Percentiles rank a stretch among this genome's conserved stretches.
Conservation (phyloP, 768 basidiomycete genomes). For the Clitopilus passeckerianus region DNA sequence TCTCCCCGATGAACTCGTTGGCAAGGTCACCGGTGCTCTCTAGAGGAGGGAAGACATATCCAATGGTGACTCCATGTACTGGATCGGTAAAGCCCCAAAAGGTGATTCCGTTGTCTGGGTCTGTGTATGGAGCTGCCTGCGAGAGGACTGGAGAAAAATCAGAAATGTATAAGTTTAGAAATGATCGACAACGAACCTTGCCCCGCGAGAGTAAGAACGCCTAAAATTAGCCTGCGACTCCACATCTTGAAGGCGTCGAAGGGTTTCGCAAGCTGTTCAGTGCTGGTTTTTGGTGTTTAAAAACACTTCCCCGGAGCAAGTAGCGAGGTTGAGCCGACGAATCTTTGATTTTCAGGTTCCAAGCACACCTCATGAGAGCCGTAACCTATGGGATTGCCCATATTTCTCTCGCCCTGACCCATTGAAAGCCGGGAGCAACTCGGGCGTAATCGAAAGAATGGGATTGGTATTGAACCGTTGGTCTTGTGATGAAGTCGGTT, state of each 20-base stretch:
- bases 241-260: not conserved
- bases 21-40: conserved; percentile 21
- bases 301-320: not conserved
- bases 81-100: conserved; percentile 42
- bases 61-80: conserved; percentile 37
- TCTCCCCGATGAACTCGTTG: conserved; percentile 59
- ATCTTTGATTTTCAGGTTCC: not conserved
- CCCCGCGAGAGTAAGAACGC: conserved; percentile 8
- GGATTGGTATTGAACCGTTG: not conserved
- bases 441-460: not conserved
- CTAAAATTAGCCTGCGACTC: conserved; percentile 14
- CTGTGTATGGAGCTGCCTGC: conserved; percentile 41
- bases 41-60: conserved; percentile 49
- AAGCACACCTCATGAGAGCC: not conserved
- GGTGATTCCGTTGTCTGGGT: conserved; percentile 51
- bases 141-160: conserved; percentile 28
- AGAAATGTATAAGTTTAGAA: conserved; percentile 7
- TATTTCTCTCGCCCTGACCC: not conserved
- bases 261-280: not conserved
- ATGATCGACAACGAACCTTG: conserved; percentile 28
- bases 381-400: not conserved
- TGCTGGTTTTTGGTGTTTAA: too few species aligned
- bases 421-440: not conserved
- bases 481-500: not conserved
- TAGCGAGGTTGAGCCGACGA: not conserved